These are phyloP conservation scores for Colletotrichum magnum DNA, from an alignment of 2,329 filamentous ascomycete genomes.

Conservation along the genomic window DNA sequence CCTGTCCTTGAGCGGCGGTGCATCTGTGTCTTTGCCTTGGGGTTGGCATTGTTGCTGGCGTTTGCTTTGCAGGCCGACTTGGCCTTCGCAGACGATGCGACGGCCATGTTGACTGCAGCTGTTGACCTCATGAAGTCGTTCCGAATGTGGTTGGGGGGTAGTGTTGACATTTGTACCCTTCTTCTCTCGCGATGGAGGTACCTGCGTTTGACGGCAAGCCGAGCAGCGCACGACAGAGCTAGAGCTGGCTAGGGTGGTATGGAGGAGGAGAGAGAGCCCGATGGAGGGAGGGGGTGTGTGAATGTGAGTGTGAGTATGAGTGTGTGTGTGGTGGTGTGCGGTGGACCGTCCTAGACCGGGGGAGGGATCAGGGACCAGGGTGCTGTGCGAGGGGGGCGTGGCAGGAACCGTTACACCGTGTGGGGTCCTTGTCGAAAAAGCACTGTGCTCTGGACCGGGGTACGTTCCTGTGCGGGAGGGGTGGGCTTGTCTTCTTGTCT, in stretches of 20 bases:
- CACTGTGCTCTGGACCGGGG: conserved; percentile 38
- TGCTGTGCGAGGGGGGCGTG: conserved; percentile 25
- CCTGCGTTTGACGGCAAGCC: conserved; percentile 57
- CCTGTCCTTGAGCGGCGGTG: conserved; percentile 95
- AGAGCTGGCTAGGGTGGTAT: conserved; percentile 42
- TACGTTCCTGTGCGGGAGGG: neutral
- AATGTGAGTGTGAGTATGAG: conserved; percentile 35
- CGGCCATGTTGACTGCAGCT: conserved; percentile 71
- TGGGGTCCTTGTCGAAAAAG: neutral
- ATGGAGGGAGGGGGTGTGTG: conserved; percentile 41
- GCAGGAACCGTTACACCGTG: conserved; percentile 34
- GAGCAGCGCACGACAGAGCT: conserved; percentile 41
- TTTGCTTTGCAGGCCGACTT: conserved; percentile 69
- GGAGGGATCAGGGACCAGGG: conserved; percentile 30
- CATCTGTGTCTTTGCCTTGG: conserved; percentile 85
- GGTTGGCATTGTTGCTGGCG: conserved; percentile 60
- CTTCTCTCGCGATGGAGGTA: conserved; percentile 52
- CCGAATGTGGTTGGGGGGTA: conserved; percentile 70
- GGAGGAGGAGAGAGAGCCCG: conserved; percentile 39
- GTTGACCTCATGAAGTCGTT: conserved; percentile 60
- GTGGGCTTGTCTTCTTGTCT: conserved; percentile 1
- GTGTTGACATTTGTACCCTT: conserved; percentile 75
- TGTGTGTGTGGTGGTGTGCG: conserved; percentile 20
- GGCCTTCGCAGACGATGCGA: conserved; percentile 70
- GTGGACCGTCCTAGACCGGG: conserved; percentile 33